phyloP scores from a whole-genome alignment of 2,329 filamentous ascomycete genomes.

The Ophiostoma perfectum region DNA sequence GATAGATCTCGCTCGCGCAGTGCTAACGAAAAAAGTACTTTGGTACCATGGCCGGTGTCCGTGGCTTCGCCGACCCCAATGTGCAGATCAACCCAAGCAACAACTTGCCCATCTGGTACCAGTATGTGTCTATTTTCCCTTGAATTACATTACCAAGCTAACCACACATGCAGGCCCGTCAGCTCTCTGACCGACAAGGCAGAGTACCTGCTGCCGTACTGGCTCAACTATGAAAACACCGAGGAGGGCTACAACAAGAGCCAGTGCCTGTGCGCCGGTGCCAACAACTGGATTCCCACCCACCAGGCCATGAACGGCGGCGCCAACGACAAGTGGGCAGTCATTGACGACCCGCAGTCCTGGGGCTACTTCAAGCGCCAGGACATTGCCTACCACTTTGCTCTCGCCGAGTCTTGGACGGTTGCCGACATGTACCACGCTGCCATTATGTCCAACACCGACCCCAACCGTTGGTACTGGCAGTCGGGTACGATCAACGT shows the following conservation, averaged over 20 bases:
- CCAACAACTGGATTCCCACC: slow-evolving; percentile 47
- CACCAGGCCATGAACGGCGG: slow-evolving; percentile 47
- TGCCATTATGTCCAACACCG: slow-evolving; percentile 43
- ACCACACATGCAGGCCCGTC: slow-evolving; percentile 32
- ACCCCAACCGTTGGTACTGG: slow-evolving; percentile 42
- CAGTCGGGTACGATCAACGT: slow-evolving; percentile 44
- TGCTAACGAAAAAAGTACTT: slow-evolving; percentile 39
- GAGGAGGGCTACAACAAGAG: slow-evolving; percentile 38
- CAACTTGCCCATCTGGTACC: slow-evolving; percentile 44
- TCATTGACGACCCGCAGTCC: slow-evolving; percentile 45
- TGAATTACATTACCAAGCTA: background rate
- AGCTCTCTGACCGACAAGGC: slow-evolving; percentile 37
- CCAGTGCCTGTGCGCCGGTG: slow-evolving; percentile 48
- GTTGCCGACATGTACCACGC: slow-evolving; percentile 49
- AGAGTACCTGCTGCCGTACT: slow-evolving; percentile 45
- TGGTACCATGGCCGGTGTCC: slow-evolving; percentile 49
- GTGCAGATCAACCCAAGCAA: slow-evolving; percentile 43
- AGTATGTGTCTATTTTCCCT: slow-evolving; percentile 35
- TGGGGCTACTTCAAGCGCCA: slow-evolving; percentile 47
- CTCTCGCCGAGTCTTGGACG: slow-evolving; percentile 51
- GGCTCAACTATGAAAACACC: slow-evolving; percentile 48
- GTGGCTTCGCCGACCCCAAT: slow-evolving; percentile 52
- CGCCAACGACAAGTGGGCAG: slow-evolving; percentile 47
- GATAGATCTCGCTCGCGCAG: too few relatives aligned
- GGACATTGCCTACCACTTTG: slow-evolving; percentile 50